Evolutionary conservation across 495 filamentous ascomycete species (phyloP).

Genomic region (Neurospora sp.): DNA sequence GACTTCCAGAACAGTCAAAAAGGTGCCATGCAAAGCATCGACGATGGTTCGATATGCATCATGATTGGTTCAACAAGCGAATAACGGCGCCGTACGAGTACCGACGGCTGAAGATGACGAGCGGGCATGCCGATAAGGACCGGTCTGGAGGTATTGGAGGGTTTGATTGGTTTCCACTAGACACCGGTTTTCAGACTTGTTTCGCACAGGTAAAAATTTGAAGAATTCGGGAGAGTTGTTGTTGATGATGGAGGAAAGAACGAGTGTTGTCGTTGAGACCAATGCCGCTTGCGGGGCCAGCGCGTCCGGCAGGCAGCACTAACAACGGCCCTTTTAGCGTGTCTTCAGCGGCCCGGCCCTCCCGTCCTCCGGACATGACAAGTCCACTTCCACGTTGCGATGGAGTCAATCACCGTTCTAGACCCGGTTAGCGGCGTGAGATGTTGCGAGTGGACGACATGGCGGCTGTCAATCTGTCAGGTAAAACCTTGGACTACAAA

Average conservation of each 20-base stretch:
- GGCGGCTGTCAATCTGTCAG: neutral
- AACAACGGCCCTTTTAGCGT: neutral
- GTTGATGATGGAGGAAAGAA: neutral
- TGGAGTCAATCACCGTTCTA: neutral
- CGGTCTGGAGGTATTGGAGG: neutral
- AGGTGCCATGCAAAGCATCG: neutral
- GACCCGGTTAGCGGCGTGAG: neutral
- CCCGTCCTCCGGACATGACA: no score
- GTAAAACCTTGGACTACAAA: no score
- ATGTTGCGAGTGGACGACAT: neutral
- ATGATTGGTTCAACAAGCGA: neutral
- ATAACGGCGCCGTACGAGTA: neutral
- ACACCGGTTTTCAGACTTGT: neutral
- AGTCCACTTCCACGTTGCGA: neutral
- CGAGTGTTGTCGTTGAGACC: neutral
- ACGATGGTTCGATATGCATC: neutral
- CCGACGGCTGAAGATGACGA: neutral
- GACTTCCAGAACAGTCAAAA: neutral
- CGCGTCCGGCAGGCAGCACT: neutral
- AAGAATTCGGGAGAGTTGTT: neutral
- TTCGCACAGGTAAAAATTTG: neutral
- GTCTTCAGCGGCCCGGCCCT: neutral
- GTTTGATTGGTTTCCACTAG: neutral
- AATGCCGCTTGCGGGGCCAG: neutral
- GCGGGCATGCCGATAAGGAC: neutral